Base-by-base conservation (phyloP, 2,329 filamentous ascomycete genomes). In the Podosphaera fusca region DNA sequence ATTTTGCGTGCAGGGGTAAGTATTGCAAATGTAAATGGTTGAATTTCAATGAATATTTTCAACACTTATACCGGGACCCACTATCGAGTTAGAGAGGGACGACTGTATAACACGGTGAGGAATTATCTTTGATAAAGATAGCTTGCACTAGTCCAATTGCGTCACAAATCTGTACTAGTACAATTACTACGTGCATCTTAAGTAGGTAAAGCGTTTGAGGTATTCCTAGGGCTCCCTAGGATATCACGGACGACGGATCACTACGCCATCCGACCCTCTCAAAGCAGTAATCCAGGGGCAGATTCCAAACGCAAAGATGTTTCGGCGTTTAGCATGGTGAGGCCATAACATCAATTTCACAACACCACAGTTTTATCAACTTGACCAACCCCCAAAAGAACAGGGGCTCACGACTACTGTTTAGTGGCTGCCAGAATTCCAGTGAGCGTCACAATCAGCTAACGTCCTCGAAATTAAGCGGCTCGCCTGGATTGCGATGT, bases 401-500 rank as follows among this genome's bases (percentile, higher is more conserved):
- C 4, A 42, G 10, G 38, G 10, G 10, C 10, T 14, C 5, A 7
- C 38, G 10, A 42, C n/a, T 42, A 7, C n/a, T 12, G 3, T 6
- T 12, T 3, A 42, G 4, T 12, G n/a, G n/a, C 3, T 42, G 38
- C 38, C n/a, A 7, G 9, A 42, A 42, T 42, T 7, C 38, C 38
- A 4, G 9, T 42, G n/a, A 8, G 10, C n/a, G 10, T 42, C 10
- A 42, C 10, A 42, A 4, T 42, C 10, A 42, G 38, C 38, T 14
- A 42, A 12, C 38, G 10, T 42, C 38, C 10, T 14, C 10, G 38
- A 50, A 30, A 2, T 31, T 50, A 3, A 31, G 47, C 47, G 47
- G 51, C 14, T 52, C 35, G 46, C 47, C n/a, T n/a, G 49, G 47
- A 34, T 58, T 66, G 72, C 64, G 64, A 87, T 87, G 83, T 77